These are phyloP conservation scores for Linnemannia schmuckeri DNA, from an alignment of 192 early-diverging fungal species.

Conservation along the genomic window DNA sequence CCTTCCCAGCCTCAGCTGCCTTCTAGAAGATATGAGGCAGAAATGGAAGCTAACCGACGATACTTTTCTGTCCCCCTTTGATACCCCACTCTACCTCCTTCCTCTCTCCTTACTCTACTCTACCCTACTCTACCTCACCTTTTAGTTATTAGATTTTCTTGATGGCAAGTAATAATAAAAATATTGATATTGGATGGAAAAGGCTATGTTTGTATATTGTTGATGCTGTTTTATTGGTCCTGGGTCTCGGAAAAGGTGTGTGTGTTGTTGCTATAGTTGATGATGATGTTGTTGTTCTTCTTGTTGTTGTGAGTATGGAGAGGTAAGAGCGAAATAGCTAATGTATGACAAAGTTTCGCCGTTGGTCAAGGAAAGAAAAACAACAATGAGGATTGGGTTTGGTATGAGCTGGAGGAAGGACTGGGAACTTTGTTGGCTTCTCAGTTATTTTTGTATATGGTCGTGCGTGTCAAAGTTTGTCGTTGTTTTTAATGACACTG, in stretches of 20 bases:
- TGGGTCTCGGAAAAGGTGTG: not conserved
- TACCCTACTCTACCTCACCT: not conserved
- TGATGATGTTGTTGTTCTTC: not conserved
- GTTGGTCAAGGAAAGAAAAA: not conserved
- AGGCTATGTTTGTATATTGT: not conserved
- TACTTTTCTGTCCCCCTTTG: not conserved
- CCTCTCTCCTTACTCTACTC: not conserved
- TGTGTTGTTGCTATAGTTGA: no score
- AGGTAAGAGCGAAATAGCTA: not conserved
- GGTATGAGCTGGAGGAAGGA: no score
- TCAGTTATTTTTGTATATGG: no score
- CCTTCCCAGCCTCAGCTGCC: constrained; percentile 1
- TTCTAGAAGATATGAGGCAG: constrained; percentile 4
- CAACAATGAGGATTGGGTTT: not conserved
- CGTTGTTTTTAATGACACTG: not conserved
- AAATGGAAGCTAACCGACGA: not conserved
- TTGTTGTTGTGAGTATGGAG: not conserved
- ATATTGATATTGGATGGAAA: not conserved
- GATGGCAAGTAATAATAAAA: not conserved
- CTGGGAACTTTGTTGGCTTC: not conserved
- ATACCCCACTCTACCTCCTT: not conserved
- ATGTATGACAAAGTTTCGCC: constrained; percentile 1
- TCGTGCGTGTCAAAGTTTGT: not conserved
- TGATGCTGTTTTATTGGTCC: not conserved
- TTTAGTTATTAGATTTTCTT: not conserved